Base-by-base conservation (phyloP, 768 basidiomycete species). In the Rhizopogon rudus region DNA sequence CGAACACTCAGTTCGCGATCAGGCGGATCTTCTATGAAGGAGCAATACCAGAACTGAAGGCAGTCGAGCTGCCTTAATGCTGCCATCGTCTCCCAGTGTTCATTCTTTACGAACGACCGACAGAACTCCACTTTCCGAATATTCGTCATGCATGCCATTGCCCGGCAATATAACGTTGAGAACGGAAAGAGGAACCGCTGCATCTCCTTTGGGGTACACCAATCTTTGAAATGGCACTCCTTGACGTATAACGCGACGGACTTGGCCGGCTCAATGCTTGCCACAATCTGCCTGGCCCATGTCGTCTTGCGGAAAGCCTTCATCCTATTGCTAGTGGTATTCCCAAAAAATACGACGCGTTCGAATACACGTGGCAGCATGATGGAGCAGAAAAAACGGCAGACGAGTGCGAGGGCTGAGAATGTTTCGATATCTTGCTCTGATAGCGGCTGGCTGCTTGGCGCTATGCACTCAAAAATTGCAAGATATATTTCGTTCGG, bases 401-500 rank as follows among this genome's bases (percentile, higher is more conserved):
- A 81, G 37, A 76, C 75, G 31, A 64, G 64, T 6, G 75, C 73
- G 25, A 81, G 67, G 16, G 57, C 62, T 33, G 57, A 56, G 35
- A 63, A 57, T 14, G 20, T 56, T 3, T 2, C 2, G 12, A 52
- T 17, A 31, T 57, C 8, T n/a, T 72, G 61, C 3, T 50, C 45
- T 6, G 46, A 45, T 9, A 40, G 57, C 54, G 35, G 53, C 0
- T 60, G 50, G 16, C 61, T 52, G 0, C 61, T 48, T 20, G 67
- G 65, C 35, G 57, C 59, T 5, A 78, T 41, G 35, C 64, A 62
- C n/a, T 66, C 67, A 43, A 77, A 70, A n/a, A 80, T 76, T 50
- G 68, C 61, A 5, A 73, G 56, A 51, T 78, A 79, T 17, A 80
- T 66, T 56, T 81, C 79, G 56, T 70, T 72, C 2, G 78, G 78